phyloP scores from a whole-genome alignment of 208 protist species.

The Leishmania arabica region DNA sequence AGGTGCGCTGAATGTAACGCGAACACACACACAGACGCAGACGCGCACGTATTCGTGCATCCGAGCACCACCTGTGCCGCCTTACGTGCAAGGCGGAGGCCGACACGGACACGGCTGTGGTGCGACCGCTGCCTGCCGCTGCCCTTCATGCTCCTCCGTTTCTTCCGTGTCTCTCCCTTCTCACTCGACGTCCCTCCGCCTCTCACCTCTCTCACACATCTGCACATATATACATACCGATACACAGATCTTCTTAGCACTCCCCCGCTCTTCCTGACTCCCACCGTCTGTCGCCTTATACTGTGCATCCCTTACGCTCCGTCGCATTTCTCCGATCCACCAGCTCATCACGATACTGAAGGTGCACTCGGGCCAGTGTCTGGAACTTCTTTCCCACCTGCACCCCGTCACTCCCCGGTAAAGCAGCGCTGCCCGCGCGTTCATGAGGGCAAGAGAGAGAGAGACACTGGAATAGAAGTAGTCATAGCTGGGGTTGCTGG shows the following conservation, averaged over 20 bases:
- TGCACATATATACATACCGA: not conserved
- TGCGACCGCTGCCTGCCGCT: not conserved
- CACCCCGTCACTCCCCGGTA: not conserved
- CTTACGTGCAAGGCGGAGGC: not conserved
- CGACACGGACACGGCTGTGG: not conserved
- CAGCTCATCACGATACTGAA: not conserved
- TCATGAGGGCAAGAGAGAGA: not conserved
- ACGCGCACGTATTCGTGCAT: not conserved
- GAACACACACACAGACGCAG: not conserved
- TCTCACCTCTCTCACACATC: not conserved
- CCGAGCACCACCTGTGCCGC: not conserved
- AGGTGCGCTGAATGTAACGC: not conserved
- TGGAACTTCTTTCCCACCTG: not conserved
- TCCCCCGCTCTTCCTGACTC: not conserved
- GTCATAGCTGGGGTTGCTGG: not conserved
- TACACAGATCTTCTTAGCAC: not conserved
- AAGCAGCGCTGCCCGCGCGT: not conserved
- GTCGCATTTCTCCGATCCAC: not conserved
- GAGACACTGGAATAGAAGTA: not conserved
- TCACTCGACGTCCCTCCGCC: not conserved
- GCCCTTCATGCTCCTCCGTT: not conserved
- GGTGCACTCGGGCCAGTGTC: not conserved
- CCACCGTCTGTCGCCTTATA: not conserved
- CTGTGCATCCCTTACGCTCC: not conserved
- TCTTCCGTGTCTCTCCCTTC: not conserved